Evolutionary conservation across 257 asterid genomes (phyloP), one percentile per base, ranked within the genome.

Genomic region (Petunia secreta): DNA sequence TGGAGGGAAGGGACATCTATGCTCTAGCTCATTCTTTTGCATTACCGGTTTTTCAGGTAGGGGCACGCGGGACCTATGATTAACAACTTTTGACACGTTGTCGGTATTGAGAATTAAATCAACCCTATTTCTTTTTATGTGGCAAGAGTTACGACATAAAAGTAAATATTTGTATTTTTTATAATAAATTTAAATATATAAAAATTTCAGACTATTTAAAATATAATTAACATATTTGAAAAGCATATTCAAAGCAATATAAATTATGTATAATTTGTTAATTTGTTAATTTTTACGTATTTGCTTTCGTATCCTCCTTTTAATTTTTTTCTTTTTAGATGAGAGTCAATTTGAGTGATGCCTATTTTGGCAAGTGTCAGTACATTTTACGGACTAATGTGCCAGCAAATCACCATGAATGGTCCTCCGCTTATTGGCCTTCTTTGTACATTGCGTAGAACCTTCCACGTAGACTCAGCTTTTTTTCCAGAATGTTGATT

Each of bases 371-470:
- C 75, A 67, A 15, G 25, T 67, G 39, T 43, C 8, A 65, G 40
- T 43, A 6, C 2, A 41, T n/a, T 25, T 41, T 40, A 41, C 15
- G 38, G 3, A 54, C 54, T 5, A 67, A 41, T 6, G 75, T 67
- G 75, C 36, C 75, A 67, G 38, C 75, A 67, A 37, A 67, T 41
- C n/a, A 11, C 59, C 10, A 67, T 67, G 55, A 67, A 67, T 8
- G 39, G 8, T 67, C 38, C 38, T 65, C 1, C 2, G 0, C 14
- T 39, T 15, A 39, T n/a, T 10, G 13, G 10, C 34, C 5, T 14
- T 15, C 53, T n/a, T 67, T 43, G 0, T 7, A 41, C 54, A 14
- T 7, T 41, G 3, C 1, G 8, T 41, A 41, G 0, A 67, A 41
- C 36, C 14, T 67, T 41, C 38, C 54, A n/a, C 75, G 55, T 67